Base-by-base conservation (phyloP, 768 basidiomycete genomes). In the Exsudoporus frostii region DNA sequence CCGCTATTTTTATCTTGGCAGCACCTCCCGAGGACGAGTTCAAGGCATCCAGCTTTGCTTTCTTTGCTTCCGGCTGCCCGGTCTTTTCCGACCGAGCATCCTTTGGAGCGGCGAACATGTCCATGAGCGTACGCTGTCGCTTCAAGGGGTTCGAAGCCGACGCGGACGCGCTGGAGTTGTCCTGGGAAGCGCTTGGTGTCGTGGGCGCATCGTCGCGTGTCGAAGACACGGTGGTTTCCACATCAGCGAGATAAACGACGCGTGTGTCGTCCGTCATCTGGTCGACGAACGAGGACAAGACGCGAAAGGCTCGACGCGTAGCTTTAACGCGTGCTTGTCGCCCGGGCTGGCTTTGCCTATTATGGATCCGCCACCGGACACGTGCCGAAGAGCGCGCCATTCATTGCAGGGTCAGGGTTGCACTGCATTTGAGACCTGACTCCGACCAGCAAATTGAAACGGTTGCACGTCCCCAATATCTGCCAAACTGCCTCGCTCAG, bases 401-500 rank as follows among this genome's bases (percentile, higher is more conserved):
- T 41, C 24, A 39, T 39, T 29, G 29, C 7, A 27, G 29, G n/a
- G n/a, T n/a, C n/a, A 14, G 43, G 44, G 30, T 13, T 3, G 32
- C 57, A 50, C 47, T n/a, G 55, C 55, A 54, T 54, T 50, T 48
- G n/a, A 44, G 39, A 46, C 24, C 11, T 25, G 50, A 50, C 52
- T 20, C 24, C 22, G 42, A 50, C 48, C 32, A 53, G 30, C 34
- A 41, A 40, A 44, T 19, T 25, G 46, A 39, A 38, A 40, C 40
- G 36, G 11, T 34, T 19, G 7, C 37, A 37, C 42, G 32, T 48
- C 32, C 32, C 37, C 34, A 10, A 60, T 58, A 51, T 67, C 56
- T 39, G 63, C 63, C 82, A 88, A 81, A 65, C 85, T 89, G 88
- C 79, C 85, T 78, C 85, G 85, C 66, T 88, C 88, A 77, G 77